These are phyloP conservation scores for Fennellomyces sp. DNA, from an alignment of 371 early-diverging fungal species.

Conservation along the genomic window DNA sequence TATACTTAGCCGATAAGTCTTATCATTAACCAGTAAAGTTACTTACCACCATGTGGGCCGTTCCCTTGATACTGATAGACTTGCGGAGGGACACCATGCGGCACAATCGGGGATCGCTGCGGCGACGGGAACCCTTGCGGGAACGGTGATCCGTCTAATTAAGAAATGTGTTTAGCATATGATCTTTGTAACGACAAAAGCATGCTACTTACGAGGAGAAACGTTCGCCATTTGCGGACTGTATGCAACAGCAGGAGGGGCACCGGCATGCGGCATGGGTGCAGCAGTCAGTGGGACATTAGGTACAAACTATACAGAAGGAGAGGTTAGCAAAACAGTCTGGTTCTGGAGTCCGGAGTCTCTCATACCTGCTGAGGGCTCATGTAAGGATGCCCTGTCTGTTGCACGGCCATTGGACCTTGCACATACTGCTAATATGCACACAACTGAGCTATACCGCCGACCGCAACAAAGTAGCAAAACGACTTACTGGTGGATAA, in stretches of 20 bases:
- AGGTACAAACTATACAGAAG: constrained; percentile 39
- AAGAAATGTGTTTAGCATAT: neutral
- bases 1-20: neutral
- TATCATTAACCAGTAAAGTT: neutral
- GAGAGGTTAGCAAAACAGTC: no score
- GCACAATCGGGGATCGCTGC: constrained; percentile 55
- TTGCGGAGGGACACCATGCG: constrained; percentile 53
- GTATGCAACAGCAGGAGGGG: constrained; percentile 32
- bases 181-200: neutral
- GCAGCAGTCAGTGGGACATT: constrained; percentile 38
- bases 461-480: neutral
- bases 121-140: constrained; percentile 53
- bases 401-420: constrained; percentile 41
- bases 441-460: neutral
- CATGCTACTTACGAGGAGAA: constrained; percentile 40
- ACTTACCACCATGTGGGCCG: constrained; percentile 29
- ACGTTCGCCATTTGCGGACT: constrained; percentile 51
- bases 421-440: constrained; percentile 27
- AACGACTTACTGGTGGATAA: constrained; percentile 36
- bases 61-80: constrained; percentile 58
- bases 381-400: constrained; percentile 45
- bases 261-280: constrained; percentile 38
- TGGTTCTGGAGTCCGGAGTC: no score
- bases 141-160: constrained; percentile 46
- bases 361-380: constrained; percentile 32